Evolutionary conservation across 495 filamentous ascomycete species (phyloP), one percentile per base, ranked within the genome.

Genomic region (Polyplosphaeria fusca): DNA sequence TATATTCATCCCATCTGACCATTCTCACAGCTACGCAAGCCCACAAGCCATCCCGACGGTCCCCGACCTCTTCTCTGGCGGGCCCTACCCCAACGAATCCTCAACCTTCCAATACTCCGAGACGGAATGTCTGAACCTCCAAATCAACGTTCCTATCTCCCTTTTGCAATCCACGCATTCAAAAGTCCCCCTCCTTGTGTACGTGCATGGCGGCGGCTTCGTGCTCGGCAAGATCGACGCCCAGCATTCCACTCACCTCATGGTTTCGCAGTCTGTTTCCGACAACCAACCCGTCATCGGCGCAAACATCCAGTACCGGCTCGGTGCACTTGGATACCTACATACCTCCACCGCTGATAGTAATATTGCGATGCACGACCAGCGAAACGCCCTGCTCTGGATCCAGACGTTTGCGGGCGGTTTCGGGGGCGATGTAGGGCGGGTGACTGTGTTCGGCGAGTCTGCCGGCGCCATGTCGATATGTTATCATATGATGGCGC

Each of bases 121-220:
- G n/a, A n/a, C n/a, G n/a, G 27, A 47, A 27, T 60, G 41, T 24
- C 48, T 54, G 2, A 60, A 48, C 32, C 41, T 60, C 1, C 57
- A 60, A 37, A 39, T 60, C 42, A 47, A 52, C 16, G 49, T 54
- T 5, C 57, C 57, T 1, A 19, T 53, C 12, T 35, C 30, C 28
- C 39, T 16, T 30, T 20, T 60, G 18, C 23, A 60, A 41, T 1
- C 4, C 42, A 19, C n/a, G 9, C 32, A 26, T 13, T 41, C 28
- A 23, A 47, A 47, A 5, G 42, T 61, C 9, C 58, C 58, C 7
- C 37, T 61, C 1, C 12, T 56, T 7, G 23, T 52, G 19, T 61
- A 61, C 43, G 52, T 61, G 39, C 58, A 61, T 23, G 58, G 58
- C 26, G 58, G 58, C 4, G 58, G 48, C 24, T 53, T 60, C 19